phyloP scores from a whole-genome alignment of 2,329 filamentous ascomycete species.

The Alternaria triticina region DNA sequence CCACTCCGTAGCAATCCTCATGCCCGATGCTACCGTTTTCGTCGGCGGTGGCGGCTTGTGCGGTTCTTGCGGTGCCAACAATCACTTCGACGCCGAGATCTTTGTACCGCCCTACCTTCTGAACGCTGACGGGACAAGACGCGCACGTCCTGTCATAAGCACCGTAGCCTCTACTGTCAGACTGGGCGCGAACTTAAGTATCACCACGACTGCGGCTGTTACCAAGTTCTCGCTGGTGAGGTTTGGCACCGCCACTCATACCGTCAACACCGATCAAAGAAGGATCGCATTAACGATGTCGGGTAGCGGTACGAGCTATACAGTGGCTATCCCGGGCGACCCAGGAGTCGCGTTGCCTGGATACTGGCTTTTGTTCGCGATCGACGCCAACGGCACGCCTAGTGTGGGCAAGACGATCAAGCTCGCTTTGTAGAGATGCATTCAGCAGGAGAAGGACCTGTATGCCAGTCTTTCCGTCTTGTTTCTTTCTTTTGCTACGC shows the following conservation, averaged over 20 bases:
- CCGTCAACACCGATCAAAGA: slow-evolving; percentile 65
- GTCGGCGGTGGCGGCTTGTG: slow-evolving; percentile 52
- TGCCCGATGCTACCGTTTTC: slow-evolving; percentile 36
- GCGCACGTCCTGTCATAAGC: slow-evolving; percentile 53
- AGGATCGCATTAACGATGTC: slow-evolving; percentile 54
- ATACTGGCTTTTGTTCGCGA: slow-evolving; percentile 62
- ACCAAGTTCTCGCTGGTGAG: slow-evolving; percentile 55
- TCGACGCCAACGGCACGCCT: slow-evolving; percentile 55
- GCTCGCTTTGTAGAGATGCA: not conserved
- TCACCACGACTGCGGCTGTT: slow-evolving; percentile 38
- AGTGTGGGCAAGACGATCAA: slow-evolving; percentile 55
- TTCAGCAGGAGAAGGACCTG: not conserved
- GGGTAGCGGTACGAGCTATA: slow-evolving; percentile 47
- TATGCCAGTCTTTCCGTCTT: not conserved
- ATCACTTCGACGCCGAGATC: slow-evolving; percentile 64
- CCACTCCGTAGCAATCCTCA: slow-evolving; percentile 36
- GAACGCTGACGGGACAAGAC: slow-evolving; percentile 51
- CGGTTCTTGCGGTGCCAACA: slow-evolving; percentile 44
- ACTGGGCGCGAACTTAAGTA: slow-evolving; percentile 37
- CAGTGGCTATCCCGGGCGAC: slow-evolving; percentile 55
- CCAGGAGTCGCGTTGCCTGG: slow-evolving; percentile 60
- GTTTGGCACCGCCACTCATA: slow-evolving; percentile 60
- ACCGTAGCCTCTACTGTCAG: slow-evolving; percentile 37
- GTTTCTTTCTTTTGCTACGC: not conserved
- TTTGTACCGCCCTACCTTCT: slow-evolving; percentile 64